These are phyloP conservation scores for Globisporangium recalcitrans DNA, from an alignment of 352 stramenopile genomes.

Conservation along the genomic window DNA sequence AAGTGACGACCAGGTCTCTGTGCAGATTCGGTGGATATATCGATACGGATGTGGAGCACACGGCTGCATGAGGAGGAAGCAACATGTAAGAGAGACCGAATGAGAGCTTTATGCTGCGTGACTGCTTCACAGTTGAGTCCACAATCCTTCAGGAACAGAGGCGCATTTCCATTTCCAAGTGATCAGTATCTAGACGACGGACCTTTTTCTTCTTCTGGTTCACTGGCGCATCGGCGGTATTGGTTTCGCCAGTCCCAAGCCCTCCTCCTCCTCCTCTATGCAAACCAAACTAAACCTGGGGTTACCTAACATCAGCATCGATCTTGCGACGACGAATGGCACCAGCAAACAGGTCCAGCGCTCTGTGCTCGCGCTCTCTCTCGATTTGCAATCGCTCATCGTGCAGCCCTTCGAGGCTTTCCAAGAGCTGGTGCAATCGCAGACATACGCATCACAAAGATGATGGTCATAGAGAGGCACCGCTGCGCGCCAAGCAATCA, in stretches of 20 bases:
- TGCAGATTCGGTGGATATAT: too few species aligned
- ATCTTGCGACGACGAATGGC: neutral
- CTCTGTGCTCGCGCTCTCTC: constrained; percentile 35
- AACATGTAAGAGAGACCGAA: too few species aligned
- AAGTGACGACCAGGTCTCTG: too few species aligned
- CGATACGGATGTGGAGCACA: too few species aligned
- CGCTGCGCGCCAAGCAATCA: too few species aligned
- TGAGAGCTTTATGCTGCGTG: too few species aligned
- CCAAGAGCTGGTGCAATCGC: constrained; percentile 24
- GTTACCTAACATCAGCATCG: neutral
- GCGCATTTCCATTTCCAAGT: neutral
- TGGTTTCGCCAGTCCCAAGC: neutral
- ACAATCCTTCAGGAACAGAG: neutral
- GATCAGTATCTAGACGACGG: neutral
- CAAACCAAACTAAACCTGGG: neutral
- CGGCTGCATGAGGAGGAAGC: too few species aligned
- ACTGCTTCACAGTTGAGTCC: too few species aligned
- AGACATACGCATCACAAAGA: neutral
- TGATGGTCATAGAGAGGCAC: too few species aligned
- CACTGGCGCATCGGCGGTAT: neutral
- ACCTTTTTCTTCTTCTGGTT: neutral
- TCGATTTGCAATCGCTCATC: constrained; percentile 31
- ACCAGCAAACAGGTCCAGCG: constrained; percentile 21
- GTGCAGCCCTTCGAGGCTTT: constrained; percentile 33
- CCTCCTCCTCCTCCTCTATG: neutral